Base-by-base conservation (phyloP, 2,329 filamentous ascomycete genomes). In the Escovopsis weberi region DNA sequence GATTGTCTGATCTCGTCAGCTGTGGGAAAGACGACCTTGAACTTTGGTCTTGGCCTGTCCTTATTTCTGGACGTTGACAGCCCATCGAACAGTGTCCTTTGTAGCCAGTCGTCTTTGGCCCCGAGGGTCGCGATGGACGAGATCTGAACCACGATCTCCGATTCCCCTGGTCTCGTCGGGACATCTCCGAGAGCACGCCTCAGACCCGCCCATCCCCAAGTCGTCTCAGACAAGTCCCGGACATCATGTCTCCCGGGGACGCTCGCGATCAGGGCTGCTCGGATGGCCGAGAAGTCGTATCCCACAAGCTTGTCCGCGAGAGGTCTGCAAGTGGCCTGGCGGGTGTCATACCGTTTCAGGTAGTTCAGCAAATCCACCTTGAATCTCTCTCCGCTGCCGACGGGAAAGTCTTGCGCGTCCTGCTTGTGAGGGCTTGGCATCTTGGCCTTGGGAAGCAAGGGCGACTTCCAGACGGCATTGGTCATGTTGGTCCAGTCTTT, bases 401-500 rank as follows among this genome's bases (percentile, higher is more conserved):
- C 37, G 3, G 47, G 36, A 30, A 50, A 41, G 4, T 50, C 33
- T 9, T 43, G 28, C 11, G 48, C 39, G 4, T 39, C 40, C 11
- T 43, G 34, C 2, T 12, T 26, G 2, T 19, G 5, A 4, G n/a
- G 9, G 7, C 4, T 23, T 11, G 11, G 34, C 19, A 39, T 33
- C 6, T 39, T 8, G 7, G 64, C 39, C 1, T 74, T 59, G 1
- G 82, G 78, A 1, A 94, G 72, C 2, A 74, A 55, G 1, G 85
- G 85, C 0, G 85, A 89, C 40, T 65, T 68, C 87, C 87, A 94
- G 5, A 84, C 74, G 1, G 77, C 85, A 57, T 94, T 86, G 1
- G 80, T 83, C 82, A 94, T 84, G 51, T 91, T 91, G 2, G 69
- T 73, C 87, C 87, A 94, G 58, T 94, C 87, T 43, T 80, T 78